Evolutionary conservation across 192 early-diverging fungal genomes (phyloP), one percentile per base, ranked within the genome.

Genomic region (Linderina pennispora): DNA sequence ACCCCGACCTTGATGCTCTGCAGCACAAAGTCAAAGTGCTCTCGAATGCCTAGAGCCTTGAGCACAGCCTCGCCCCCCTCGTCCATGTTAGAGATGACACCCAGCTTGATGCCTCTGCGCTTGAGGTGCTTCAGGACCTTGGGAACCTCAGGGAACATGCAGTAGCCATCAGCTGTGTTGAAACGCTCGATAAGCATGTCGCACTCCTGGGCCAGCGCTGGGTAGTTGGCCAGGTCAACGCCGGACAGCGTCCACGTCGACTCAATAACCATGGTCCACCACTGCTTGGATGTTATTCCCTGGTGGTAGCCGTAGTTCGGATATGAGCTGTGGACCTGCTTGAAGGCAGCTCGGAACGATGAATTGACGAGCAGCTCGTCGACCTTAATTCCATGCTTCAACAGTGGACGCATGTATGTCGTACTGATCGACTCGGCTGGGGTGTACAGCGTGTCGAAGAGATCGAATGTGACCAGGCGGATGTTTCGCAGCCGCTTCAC

Each of bases 51-150:
- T 23, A 73, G 25, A 38, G 36, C 33, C 23, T 31, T 23, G 8
- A 73, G 38, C 6, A 66, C 35, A 39, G 37, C 40, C 58, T 80
- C 74, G 10, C 65, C 55, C 19, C 68, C 48, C 23, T 84, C 81
- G 25, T 84, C 81, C 43, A 74, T 79, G 45, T 84, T 84, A 40
- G 76, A 76, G 15, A 84, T 61, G 6, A 84, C 68, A 2, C 81
- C 81, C 24, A 78, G 44, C 23, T 59, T 74, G 20, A 84, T 53
- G 0, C 72, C 74, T 14, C 55, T 57, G 8, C 53, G 46, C 15
- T 61, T 52, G 34, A 84, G 39, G 46, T 77, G 61, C 34, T 51
- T 40, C 10, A 84, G 53, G 8, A 78, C 57, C 14, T 36, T 24
- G 8, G 61, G 46, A 15, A 78, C 77, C 20, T 84, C 81, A 4